A percentile compares a stretch with the other conserved stretches of the same genome.
Conservation (phyloP, 148 eudicot species). For the Rhododendron mucronatum region DNA sequence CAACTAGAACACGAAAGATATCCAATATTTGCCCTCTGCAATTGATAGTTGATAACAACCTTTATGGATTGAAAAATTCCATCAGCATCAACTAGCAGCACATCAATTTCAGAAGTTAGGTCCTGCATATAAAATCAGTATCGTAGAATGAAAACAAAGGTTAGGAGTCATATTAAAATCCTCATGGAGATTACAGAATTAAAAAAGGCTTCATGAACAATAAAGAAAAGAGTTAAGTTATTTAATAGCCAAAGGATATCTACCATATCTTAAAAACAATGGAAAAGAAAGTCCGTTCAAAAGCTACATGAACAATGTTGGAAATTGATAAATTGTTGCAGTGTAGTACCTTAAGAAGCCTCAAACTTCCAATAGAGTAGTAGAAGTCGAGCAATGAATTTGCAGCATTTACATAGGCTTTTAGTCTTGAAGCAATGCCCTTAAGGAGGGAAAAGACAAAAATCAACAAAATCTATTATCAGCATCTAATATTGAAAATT, state of each 20-base stretch:
- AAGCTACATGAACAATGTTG: background rate
- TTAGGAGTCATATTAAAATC: background rate
- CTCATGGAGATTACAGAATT: no score
- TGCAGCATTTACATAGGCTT: conserved; percentile 46
- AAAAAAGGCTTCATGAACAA: no score
- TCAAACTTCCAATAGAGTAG: conserved; percentile 68
- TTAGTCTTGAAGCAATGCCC: conserved; percentile 60
- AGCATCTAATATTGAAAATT: background rate
- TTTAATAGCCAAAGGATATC: background rate
- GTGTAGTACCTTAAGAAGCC: conserved; percentile 55
- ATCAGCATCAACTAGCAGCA: conserved; percentile 55
- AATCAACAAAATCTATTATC: no score
- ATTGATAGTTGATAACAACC: conserved; percentile 32
- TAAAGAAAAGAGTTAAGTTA: background rate
- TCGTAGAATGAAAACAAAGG: background rate
- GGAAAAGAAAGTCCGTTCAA: background rate
- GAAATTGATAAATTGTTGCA: background rate
- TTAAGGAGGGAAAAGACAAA: conserved; percentile 13
- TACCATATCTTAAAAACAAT: background rate
- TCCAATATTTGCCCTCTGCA: background rate
- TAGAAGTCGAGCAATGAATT: conserved; percentile 67
- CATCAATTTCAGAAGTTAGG: conserved; percentile 58
- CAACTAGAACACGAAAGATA: background rate
- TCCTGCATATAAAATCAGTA: conserved; percentile 29
- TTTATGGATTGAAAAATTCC: conserved; percentile 68